Conservation (phyloP, 495 filamentous ascomycete genomes). For the Neurospora terricola region DNA sequence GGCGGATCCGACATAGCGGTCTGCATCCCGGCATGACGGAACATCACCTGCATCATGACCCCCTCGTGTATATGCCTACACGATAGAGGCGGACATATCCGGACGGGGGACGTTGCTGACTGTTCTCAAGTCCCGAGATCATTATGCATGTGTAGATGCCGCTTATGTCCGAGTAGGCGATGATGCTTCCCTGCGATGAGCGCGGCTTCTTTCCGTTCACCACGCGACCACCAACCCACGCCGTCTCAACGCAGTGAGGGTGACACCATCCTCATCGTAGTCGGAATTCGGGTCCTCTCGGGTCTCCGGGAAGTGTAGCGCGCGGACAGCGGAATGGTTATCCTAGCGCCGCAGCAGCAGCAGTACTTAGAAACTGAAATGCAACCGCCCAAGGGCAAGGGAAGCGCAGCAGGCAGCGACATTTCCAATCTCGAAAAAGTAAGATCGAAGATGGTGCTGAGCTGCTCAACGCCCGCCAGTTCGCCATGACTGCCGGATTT, state of each 20-base stretch:
- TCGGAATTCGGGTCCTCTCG: background rate
- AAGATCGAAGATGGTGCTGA: background rate
- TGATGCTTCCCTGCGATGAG: too few species aligned
- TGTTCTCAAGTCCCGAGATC: background rate
- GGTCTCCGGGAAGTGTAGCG: background rate
- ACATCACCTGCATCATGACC: background rate
- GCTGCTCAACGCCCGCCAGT: background rate
- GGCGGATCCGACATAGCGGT: background rate
- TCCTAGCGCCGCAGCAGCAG: background rate
- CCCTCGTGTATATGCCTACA: background rate
- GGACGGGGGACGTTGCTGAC: background rate
- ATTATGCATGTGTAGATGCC: background rate
- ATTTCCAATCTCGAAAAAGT: background rate
- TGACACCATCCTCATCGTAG: background rate
- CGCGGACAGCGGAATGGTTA: background rate
- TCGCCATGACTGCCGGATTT: background rate
- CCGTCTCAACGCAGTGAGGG: background rate
- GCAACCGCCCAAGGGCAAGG: background rate
- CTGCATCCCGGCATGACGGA: background rate
- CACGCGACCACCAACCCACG: background rate
- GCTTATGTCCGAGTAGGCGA: background rate
- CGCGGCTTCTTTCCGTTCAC: background rate
- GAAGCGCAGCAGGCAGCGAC: background rate
- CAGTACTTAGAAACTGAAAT: background rate
- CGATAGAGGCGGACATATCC: background rate